Evolutionary conservation across 495 filamentous ascomycete species (phyloP), one percentile per base, ranked within the genome.

Genomic region (Penicillium macrosclerotiorum): DNA sequence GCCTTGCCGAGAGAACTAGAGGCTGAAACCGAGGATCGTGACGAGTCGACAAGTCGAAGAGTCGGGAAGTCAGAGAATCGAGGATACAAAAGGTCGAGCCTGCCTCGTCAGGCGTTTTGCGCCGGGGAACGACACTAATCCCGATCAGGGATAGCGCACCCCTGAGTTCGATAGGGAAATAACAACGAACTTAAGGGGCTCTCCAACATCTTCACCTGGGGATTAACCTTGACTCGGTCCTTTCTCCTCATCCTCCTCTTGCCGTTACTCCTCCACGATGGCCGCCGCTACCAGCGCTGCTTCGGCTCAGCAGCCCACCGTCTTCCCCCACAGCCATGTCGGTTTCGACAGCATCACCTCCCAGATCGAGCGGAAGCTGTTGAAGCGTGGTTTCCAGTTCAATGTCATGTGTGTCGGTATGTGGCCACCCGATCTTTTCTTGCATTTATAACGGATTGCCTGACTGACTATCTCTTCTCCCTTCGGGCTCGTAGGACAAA

Each of bases 361-460:
- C 26, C 91, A 97, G 76, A 96, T 97, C 59, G 92, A 98, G 81
- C 85, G 88, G 73, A 99, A 99, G 84, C 87, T 99, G 57, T 74
- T 99, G 70, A 99, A 99, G 81, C 90, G 93, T 67, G 93, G 93
- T 57, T 99, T 99, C 71, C 93, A 99, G 72, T 99, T 99, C 81
- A 99, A 99, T 70, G 85, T 99, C 58, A 99, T 99, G 73, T 97
- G 94, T 71, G 93, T 99, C 72, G 93, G 93, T 98, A 77, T 65
- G 92, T 84, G 34, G 22, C 13, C 20, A 9, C 26, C 22, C 26
- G 0, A 25, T 23, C 42, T 12, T 7, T 1, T 13, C 6, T 13
- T 20, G 19, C 34, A 35, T 11, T 16, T 9, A 4, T 32, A 20
- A n/a, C n/a, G n/a, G n/a, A n/a, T n/a, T 37, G 23, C 44, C 13